Conservation (phyloP, 148 eudicot genomes). For the Salicornia ramosissima region DNA sequence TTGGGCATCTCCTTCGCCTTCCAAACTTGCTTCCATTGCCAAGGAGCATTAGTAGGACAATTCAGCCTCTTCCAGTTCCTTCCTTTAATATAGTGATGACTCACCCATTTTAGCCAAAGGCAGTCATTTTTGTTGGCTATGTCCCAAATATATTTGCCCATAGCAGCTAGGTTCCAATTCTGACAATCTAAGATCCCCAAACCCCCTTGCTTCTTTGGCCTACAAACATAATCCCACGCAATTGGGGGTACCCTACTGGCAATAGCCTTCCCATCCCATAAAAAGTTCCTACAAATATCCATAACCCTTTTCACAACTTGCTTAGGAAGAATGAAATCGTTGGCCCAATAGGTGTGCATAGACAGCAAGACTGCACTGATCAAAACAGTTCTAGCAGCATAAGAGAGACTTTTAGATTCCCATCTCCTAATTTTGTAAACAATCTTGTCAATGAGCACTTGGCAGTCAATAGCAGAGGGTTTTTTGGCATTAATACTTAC, state of each 20-base stretch:
- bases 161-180: neutral
- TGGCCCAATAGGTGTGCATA: neutral
- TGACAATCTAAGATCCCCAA: neutral
- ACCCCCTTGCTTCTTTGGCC: neutral
- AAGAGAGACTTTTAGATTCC: neutral
- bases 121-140: neutral
- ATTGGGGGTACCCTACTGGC: neutral
- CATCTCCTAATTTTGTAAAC: neutral
- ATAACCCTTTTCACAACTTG: neutral
- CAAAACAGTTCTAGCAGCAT: neutral
- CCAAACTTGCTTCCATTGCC: too few relatives aligned
- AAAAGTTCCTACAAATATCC: neutral
- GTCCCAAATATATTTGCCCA: neutral
- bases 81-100: neutral
- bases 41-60: too few relatives aligned
- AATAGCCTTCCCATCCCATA: neutral
- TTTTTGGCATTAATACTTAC: neutral
- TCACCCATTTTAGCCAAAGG: neutral
- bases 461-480: neutral
- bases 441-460: neutral
- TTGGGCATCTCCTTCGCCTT: too few relatives aligned
- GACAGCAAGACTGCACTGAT: neutral
- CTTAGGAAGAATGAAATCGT: neutral
- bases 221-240: neutral
- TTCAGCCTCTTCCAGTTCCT: neutral